Conservation (phyloP, 441 rosid species). For the Isatis lusitanica region DNA sequence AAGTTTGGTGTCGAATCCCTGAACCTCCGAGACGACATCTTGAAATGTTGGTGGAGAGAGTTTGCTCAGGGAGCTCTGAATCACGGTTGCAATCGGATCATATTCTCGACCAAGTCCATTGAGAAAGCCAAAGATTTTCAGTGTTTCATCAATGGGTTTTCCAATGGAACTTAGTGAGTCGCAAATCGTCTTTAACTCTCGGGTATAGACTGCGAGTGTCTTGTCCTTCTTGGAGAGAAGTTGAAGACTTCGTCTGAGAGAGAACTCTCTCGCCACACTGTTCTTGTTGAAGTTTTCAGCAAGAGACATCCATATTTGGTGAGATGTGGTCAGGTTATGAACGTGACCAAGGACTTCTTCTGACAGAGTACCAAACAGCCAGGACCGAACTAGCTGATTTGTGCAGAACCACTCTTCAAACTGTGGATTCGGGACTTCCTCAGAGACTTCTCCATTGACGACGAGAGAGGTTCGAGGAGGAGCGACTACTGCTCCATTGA, state of each 20-base stretch:
- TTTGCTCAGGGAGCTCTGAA: not conserved
- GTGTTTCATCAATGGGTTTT: not conserved
- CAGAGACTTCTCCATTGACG: too few relatives aligned
- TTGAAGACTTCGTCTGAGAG: not conserved
- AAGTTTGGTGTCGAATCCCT: not conserved
- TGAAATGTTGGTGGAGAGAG: not conserved
- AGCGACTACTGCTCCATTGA: too few relatives aligned
- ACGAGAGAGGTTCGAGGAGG: too few relatives aligned
- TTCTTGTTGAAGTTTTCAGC: not conserved
- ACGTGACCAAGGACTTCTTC: too few relatives aligned
- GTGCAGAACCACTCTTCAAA: too few relatives aligned
- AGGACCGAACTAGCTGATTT: too few relatives aligned
- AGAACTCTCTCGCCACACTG: not conserved
- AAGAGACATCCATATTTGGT: not conserved
- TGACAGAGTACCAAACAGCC: too few relatives aligned
- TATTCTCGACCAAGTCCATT: not conserved
- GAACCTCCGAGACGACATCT: not conserved
- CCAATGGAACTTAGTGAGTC: not conserved
- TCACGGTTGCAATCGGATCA: not conserved
- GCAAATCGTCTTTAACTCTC: not conserved
- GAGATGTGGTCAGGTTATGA: too few relatives aligned
- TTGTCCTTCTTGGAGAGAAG: not conserved
- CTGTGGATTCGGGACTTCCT: too few relatives aligned
- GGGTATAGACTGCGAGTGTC: not conserved
- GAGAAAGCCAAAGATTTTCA: not conserved